Evolutionary conservation across 208 protist species (phyloP).

Genomic region (Herpetomonas samuelpessoai): DNA sequence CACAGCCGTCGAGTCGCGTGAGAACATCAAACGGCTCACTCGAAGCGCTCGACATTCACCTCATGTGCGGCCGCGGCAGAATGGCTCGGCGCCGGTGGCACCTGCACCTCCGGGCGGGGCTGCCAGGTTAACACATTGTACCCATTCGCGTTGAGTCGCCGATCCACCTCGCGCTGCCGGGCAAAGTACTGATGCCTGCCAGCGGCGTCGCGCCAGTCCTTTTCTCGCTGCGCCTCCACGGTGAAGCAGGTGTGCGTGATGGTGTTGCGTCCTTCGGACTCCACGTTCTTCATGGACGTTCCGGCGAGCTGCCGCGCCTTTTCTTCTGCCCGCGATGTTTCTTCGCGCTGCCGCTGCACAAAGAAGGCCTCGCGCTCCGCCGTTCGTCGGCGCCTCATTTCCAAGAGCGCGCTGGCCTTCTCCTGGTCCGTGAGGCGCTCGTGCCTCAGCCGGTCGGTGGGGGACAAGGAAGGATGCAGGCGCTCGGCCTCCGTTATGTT

Average conservation of each 20-base stretch:
- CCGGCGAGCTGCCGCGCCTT: slow-evolving; percentile 25
- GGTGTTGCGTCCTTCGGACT: slow-evolving; percentile 48
- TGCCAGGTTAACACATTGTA: slow-evolving; percentile 69
- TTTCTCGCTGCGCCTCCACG: slow-evolving; percentile 19
- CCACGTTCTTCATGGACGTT: slow-evolving; percentile 34
- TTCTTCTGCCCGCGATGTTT: slow-evolving; percentile 19
- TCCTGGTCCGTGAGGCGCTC: not conserved
- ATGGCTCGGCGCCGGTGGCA: slow-evolving; percentile 33
- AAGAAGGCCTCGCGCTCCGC: slow-evolving; percentile 28
- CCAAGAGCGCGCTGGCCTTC: not conserved
- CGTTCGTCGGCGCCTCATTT: slow-evolving; percentile 3
- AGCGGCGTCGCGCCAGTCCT: slow-evolving; percentile 17
- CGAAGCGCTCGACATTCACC: too few relatives aligned
- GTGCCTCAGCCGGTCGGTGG: not conserved
- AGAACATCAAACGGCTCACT: too few relatives aligned
- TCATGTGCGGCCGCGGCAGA: too few relatives aligned
- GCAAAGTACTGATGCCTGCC: slow-evolving; percentile 29
- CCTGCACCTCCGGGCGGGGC: slow-evolving; percentile 14
- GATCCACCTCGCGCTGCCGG: slow-evolving; percentile 27
- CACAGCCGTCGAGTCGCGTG: not conserved
- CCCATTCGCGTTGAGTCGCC: slow-evolving; percentile 28
- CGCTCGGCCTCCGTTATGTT: not conserved
- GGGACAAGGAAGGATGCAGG: not conserved
- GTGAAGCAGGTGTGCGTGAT: slow-evolving; percentile 59
- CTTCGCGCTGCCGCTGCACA: slow-evolving; percentile 22